Conservation (phyloP, 1,284 basidiomycete species). For the Ustilago esculenta region DNA sequence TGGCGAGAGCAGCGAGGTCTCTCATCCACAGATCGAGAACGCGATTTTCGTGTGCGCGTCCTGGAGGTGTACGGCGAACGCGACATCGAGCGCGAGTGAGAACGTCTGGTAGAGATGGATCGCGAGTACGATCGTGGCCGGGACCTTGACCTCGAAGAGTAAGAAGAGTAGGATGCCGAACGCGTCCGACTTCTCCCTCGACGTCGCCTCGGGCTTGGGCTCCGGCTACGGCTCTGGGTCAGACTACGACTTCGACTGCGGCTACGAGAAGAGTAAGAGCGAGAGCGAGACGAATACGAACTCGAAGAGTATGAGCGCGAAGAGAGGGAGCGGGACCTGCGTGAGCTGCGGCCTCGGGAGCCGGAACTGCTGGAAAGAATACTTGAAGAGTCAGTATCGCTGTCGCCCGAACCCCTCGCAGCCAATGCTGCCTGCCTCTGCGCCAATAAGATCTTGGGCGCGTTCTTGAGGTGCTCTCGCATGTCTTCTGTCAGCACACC, state of each 20-base stretch:
- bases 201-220: constrained; percentile 8
- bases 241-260: constrained; percentile 32
- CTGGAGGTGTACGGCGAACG: constrained; percentile 6
- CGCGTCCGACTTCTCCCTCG: constrained; percentile 28
- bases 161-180: constrained; percentile 40
- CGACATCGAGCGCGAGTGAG: constrained; percentile 20
- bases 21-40: constrained; percentile 14
- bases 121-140: constrained; percentile 29
- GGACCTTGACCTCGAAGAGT: constrained; percentile 31
- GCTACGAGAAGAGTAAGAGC: constrained; percentile 29
- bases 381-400: constrained; percentile 38
- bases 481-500: constrained; percentile 93
- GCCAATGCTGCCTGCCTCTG: constrained; percentile 75
- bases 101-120: constrained; percentile 12
- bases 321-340: constrained; percentile 36
- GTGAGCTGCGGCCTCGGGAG: constrained; percentile 33
- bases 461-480: constrained; percentile 95
- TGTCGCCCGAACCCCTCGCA: constrained; percentile 42
- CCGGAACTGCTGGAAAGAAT: constrained; percentile 31
- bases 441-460: constrained; percentile 88
- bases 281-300: constrained; percentile 33
- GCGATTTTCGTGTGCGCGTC: constrained; percentile 4
- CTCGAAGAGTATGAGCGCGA: constrained; percentile 31
- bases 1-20: constrained; percentile 1
- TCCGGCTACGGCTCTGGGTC: constrained; percentile 7